Percentiles rank a stretch among this genome's conserved stretches.
phyloP scores from a whole-genome alignment of 1,284 basidiomycete genomes.

The Papiliotrema nemorosa region DNA sequence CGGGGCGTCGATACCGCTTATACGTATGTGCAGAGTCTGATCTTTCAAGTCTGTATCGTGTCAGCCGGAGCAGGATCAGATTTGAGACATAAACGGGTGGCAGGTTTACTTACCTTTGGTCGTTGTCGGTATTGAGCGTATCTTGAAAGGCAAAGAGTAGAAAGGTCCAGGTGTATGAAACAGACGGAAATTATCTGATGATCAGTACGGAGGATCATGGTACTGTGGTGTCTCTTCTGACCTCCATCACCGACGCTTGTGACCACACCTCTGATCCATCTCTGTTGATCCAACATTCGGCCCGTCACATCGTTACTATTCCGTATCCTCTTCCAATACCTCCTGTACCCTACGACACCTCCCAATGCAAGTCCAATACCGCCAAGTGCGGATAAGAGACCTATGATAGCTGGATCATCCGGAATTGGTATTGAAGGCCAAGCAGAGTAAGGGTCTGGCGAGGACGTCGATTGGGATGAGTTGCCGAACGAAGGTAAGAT shows the following conservation, averaged over 20 bases:
- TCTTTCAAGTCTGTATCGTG: constrained; percentile 60
- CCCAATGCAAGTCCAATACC: constrained; percentile 50
- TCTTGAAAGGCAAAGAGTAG: constrained; percentile 67
- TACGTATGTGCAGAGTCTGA: constrained; percentile 74
- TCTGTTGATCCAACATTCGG: constrained; percentile 55
- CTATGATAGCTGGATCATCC: constrained; percentile 35
- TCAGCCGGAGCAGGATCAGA: background rate
- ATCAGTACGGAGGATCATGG: background rate
- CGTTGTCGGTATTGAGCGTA: constrained; percentile 60
- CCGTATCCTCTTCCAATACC: constrained; percentile 60
- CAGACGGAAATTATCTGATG: constrained; percentile 57
- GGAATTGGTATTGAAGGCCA: background rate
- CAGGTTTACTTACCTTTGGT: constrained; percentile 56
- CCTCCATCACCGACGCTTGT: constrained; percentile 53
- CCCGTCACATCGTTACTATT: constrained; percentile 65
- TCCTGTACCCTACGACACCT: constrained; percentile 52
- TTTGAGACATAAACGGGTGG: background rate
- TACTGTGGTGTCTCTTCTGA: too few relatives aligned
- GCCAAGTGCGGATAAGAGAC: constrained; percentile 29
- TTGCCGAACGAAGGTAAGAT: background rate
- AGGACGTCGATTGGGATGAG: background rate
- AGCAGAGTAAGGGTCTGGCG: background rate
- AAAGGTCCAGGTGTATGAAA: constrained; percentile 78
- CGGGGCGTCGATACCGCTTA: constrained; percentile 85
- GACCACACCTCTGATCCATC: constrained; percentile 68